Evolutionary conservation across 2,329 filamentous ascomycete genomes (phyloP), one percentile per base, ranked within the genome.

Genomic region (Cladosporium sp.): DNA sequence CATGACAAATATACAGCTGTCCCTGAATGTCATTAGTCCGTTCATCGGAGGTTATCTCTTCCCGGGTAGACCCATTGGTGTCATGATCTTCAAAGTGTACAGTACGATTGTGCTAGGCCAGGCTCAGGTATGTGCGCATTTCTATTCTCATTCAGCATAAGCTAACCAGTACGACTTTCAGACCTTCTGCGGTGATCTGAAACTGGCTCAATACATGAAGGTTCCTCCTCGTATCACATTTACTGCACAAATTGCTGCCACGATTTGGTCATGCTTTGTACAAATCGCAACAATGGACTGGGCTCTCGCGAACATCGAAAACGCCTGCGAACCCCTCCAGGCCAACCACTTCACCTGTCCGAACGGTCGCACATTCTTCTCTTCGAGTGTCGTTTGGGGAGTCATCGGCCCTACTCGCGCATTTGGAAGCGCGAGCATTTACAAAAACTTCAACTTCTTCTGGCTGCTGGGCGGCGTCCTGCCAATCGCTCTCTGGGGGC

Each of bases 71-170:
- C 92, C 92, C 1, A 91, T 96, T 12, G 92, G 92, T 60, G 95
- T 96, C 78, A 96, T 96, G 92, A 91, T 96, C 41, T 96, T 96
- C 73, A 92, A 94, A 58, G 95, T 92, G 0, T 96, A 95, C 76
- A 92, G 92, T 68, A 96, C 95, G 67, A 74, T 76, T 38, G 68
- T 72, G 52, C 68, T 73, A 32, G 69, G 69, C 0, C 92, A 96
- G 79, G 92, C 92, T 32, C 90, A 96, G 77, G 55, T 58, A 58
- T 8, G 21, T 14, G 24, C 12, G 1, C 28, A 2, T 30, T 30
- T 7, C 6, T 28, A 28, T 0, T 3, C 11, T 30, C 24, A 24
- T 24, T 24, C 24, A 24, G 24, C 24, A 24, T 24, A 57, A 34
- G 28, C 52, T 57, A 36, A 57, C 52, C 52, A 34, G 4, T 6